Conservation (phyloP, 2,329 filamentous ascomycete species). For the Stromatinia cepivora region DNA sequence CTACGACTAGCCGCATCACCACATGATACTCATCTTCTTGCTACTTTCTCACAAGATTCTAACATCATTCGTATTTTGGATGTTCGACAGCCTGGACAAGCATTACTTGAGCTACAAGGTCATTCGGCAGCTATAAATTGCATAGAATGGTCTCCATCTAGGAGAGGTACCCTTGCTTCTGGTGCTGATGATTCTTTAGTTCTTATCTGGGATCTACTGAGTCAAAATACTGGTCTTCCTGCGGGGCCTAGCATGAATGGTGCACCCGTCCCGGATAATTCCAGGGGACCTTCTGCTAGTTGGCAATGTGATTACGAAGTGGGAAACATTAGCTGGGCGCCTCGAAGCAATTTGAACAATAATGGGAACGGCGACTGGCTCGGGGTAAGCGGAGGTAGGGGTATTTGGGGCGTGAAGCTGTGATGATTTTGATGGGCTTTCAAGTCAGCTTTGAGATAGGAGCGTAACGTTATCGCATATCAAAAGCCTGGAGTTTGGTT, state of each 20-base stretch:
- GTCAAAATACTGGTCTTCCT: constrained; percentile 44
- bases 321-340: constrained; percentile 82
- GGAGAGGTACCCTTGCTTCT: constrained; percentile 84
- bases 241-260: constrained; percentile 50
- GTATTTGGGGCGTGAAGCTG: constrained; percentile 66
- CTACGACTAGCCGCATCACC: constrained; percentile 85
- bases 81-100: constrained; percentile 92
- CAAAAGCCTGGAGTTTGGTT: constrained; percentile 34
- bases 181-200: constrained; percentile 92
- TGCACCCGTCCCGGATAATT: constrained; percentile 54
- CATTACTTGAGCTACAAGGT: constrained; percentile 87
- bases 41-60: constrained; percentile 95
- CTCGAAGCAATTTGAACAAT: constrained; percentile 61
- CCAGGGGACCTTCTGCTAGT: constrained; percentile 67
- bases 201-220: constrained; percentile 90
- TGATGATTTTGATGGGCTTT: constrained; percentile 31
- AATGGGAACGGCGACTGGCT: constrained; percentile 78
- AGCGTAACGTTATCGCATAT: constrained; percentile 29
- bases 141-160: constrained; percentile 90
- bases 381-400: constrained; percentile 76
- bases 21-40: constrained; percentile 90
- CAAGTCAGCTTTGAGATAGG: constrained; percentile 27
- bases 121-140: constrained; percentile 85
- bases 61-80: constrained; percentile 92
- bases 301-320: constrained; percentile 90